Base-by-base conservation (phyloP, 2,329 filamentous ascomycete species). In the Colletotrichum caudatum region DNA sequence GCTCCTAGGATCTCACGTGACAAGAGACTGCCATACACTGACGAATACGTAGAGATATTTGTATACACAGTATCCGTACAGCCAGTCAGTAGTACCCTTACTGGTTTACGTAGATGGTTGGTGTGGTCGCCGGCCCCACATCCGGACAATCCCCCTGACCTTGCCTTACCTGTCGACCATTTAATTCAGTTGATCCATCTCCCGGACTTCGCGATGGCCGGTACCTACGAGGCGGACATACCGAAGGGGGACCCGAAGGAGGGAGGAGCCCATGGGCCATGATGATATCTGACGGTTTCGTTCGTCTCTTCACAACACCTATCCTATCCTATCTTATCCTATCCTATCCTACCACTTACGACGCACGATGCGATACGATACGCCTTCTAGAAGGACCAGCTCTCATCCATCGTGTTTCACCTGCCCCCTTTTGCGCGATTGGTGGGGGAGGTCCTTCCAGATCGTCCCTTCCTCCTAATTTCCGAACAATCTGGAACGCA, bases 381-480 rank as follows among this genome's bases (percentile, higher is more conserved):
- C n/a, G 53, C 48, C 65, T 69, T 71, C 69, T 71, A 69, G 65
- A 69, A 69, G 39, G 54, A n/a, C 37, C 29, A 37, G 33, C 46
- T 12, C 59, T 69, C 44, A 64, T 60, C 37, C 59, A 23, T 51
- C 14, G 11, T 39, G 3, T 11, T 11, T 5, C 6, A 9, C 14
- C 39, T 11, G 3, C 39, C 39, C 14, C 39, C 39, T 41, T 41
- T 44, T 44, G 14, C 14, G 7, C 14, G 16, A 18, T 18, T 41
- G 18, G 20, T 20, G 14, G 8, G 41, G 3, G 44, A 18, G 18
- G 20, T 3, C 12, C 7, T 29, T 16, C n/a, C 54, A 44, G 65
- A 72, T 72, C 65, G 65, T 29, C 46, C 44, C 63, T 48, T 53
- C 18, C 54, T 69, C 26, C 60, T 64, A 64, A 72, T 72, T 60